Evolutionary conservation across 1,284 basidiomycete species (phyloP).

Genomic region (Ceratobasidium sp.): DNA sequence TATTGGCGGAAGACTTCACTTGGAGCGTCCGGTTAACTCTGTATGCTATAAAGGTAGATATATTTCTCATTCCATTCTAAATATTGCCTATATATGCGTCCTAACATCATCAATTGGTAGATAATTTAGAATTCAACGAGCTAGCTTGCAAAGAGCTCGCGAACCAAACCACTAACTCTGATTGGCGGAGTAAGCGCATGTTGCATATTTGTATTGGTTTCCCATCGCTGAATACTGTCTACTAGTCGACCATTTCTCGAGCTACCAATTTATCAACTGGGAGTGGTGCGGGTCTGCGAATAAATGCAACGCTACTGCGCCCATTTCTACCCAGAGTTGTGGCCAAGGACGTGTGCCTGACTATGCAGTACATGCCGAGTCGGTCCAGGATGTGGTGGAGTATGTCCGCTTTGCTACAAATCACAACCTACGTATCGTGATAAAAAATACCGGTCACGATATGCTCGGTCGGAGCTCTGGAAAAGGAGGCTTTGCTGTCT

Average conservation of each 20-base stretch:
- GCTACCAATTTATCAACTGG: neutral
- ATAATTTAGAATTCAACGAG: neutral
- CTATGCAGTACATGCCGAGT: neutral
- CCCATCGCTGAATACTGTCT: neutral
- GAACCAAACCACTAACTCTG: neutral
- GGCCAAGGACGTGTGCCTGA: neutral
- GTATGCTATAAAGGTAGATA: neutral
- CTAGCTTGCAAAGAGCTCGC: neutral
- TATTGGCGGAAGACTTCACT: neutral
- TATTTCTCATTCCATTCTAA: neutral
- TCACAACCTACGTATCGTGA: neutral
- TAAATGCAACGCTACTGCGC: neutral
- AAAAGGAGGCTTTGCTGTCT: conserved; percentile 26
- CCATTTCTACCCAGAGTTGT: neutral
- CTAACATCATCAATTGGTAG: neutral
- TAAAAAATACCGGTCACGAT: neutral
- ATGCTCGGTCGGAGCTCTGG: conserved; percentile 24
- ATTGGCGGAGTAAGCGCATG: neutral
- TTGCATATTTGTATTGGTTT: neutral
- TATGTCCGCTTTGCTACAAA: neutral
- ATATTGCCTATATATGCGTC: no score
- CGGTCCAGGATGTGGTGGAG: neutral
- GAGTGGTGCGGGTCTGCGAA: neutral
- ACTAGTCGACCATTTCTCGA: neutral
- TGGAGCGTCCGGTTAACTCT: neutral